Base-by-base conservation (phyloP, 768 basidiomycete species). In the Macrolepiota dolichaula region DNA sequence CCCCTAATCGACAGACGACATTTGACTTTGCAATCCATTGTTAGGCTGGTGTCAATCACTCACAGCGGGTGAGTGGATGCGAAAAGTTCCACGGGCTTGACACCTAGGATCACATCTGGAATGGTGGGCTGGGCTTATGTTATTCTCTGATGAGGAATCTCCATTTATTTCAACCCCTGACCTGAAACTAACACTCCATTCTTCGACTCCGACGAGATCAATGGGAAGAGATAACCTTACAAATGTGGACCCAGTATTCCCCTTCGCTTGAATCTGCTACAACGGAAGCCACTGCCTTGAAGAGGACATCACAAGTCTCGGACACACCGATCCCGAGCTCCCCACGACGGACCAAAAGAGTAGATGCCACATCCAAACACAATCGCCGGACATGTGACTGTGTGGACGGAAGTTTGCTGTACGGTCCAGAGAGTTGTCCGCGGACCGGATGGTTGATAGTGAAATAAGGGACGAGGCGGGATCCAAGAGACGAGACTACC, bases 401-500 rank as follows among this genome's bases (percentile, higher is more conserved):
- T 35, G 17, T 42, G 37, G 17, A 24, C 13, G 84, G 81, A n/a
- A 97, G 74, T 69, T 84, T 89, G 55, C 76, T 72, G 74, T 87
- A 98, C 24, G 96, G 96, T 0, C 96, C 96, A 15, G 76, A 74
- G 35, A 95, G 68, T 57, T 79, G 76, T 9, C 94, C 95, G 51
- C 87, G 89, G 29, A 76, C 75, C n/a, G 91, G 79, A 70, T 97
- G 94, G 10, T 73, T 76, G 49, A 96, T 80, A 67, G 78, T 79
- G 75, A 97, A 98, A 74, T 86, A 97, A 19, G 94, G 94, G 10
- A 81, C 74, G 6, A 96, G 76, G 24, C 88, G 85, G 17, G 84
- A 79, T 61, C 79, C 77, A 51, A 94, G 72, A 49, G 77, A 68
- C 40, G 73, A 51, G 64, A 85, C 60, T 32, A 67, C 66, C 71